Conservation (phyloP, 2,329 filamentous ascomycete species). For the Neofusicoccum laricinum region DNA sequence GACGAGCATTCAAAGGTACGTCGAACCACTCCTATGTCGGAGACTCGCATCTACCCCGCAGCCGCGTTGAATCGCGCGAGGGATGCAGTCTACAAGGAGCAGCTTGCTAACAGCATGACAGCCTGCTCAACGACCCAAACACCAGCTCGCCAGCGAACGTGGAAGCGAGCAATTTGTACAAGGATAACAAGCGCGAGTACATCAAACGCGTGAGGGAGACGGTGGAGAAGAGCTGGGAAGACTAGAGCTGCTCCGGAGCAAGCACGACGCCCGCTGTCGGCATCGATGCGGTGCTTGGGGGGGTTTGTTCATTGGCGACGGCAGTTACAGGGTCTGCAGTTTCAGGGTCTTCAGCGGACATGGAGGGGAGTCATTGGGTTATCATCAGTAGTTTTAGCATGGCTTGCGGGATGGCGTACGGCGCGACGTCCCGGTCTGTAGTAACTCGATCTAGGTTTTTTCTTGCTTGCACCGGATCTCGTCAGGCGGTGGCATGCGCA, state of each 20-base stretch:
- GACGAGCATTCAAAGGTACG: constrained; percentile 93
- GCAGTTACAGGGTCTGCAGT: background rate
- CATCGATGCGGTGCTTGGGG: background rate
- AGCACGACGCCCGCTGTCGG: too few relatives aligned
- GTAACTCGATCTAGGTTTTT: background rate
- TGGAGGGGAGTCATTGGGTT: background rate
- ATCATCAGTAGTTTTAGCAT: constrained; percentile 8
- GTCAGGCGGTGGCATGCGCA: background rate
- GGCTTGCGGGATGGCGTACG: constrained; percentile 14
- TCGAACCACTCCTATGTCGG: background rate
- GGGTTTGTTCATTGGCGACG: background rate
- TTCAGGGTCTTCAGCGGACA: constrained; percentile 10
- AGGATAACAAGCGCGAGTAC: constrained; percentile 96
- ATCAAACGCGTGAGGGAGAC: constrained; percentile 93
- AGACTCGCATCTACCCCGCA: background rate
- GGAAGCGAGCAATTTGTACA: constrained; percentile 96
- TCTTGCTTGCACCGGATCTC: background rate
- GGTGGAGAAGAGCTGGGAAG: constrained; percentile 99
- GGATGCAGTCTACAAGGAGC: background rate
- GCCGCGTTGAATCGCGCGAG: background rate
- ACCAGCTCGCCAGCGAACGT: constrained; percentile 98
- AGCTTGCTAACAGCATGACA: constrained; percentile 37
- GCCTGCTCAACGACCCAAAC: constrained; percentile 95
- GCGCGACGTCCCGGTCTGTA: constrained; percentile 10
- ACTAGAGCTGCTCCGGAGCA: constrained; percentile 48